A percentile compares a stretch with the other conserved stretches of the same genome.
Conservation (phyloP, 1,284 basidiomycete genomes). For the Agaricales sp. region DNA sequence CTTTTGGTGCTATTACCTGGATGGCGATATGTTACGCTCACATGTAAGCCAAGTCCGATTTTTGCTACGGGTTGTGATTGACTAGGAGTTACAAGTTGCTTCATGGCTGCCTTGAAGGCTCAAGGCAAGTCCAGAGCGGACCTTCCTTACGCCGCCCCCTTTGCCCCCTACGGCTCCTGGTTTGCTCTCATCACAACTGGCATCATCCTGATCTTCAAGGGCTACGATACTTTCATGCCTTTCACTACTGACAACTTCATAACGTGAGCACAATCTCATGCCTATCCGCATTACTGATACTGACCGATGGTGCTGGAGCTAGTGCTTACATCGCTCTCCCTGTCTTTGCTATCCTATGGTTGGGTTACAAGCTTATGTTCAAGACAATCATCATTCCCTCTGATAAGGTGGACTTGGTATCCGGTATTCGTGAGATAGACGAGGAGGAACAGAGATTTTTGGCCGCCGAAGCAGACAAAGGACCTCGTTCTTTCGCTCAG, state of each 20-base stretch:
- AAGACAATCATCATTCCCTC: slow-evolving; percentile 40
- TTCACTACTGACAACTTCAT: slow-evolving; percentile 53
- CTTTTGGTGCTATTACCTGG: slow-evolving; percentile 67
- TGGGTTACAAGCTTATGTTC: slow-evolving; percentile 47
- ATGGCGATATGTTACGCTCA: slow-evolving; percentile 62
- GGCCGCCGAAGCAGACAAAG: slow-evolving; percentile 27
- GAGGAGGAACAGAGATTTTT: slow-evolving; percentile 48
- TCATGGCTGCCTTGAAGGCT: slow-evolving; percentile 59
- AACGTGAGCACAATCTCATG: slow-evolving; percentile 27
- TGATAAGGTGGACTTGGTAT: slow-evolving; percentile 51
- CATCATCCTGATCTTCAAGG: slow-evolving; percentile 60
- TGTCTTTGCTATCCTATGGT: slow-evolving; percentile 45
- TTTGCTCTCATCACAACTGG: slow-evolving; percentile 48
- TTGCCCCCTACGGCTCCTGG: slow-evolving; percentile 55
- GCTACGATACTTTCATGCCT: slow-evolving; percentile 60
- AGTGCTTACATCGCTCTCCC: slow-evolving; percentile 45
- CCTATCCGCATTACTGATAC: background rate
- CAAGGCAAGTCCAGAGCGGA: slow-evolving; percentile 55
- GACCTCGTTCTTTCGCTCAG: slow-evolving; percentile 24
- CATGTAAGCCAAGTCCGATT: slow-evolving; percentile 38
- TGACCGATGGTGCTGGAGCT: background rate
- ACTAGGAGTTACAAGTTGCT: slow-evolving; percentile 30
- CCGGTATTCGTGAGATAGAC: slow-evolving; percentile 54
- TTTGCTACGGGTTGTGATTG: background rate
- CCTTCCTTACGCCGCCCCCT: slow-evolving; percentile 62